phyloP scores from a whole-genome alignment of 331 rosid species.

The Stylosanthes scabra region DNA sequence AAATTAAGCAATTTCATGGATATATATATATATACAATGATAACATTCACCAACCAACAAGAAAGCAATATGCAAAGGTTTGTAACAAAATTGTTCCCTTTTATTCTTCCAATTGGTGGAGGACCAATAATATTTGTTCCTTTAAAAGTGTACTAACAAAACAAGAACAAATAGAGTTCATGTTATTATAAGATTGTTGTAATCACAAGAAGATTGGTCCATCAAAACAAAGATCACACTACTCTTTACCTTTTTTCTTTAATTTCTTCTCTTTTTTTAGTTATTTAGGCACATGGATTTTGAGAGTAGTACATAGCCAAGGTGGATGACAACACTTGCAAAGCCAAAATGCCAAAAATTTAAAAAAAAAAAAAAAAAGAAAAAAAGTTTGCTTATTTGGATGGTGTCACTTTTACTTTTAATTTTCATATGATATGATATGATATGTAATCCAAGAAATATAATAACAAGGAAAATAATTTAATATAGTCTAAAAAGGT shows the following conservation, averaged over 20 bases:
- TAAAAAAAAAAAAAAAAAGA: no score
- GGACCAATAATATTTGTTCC: conserved; percentile 27
- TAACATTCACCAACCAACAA: not conserved
- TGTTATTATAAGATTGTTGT: conserved; percentile 46
- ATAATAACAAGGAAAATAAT: not conserved
- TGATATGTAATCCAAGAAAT: conserved; percentile 3
- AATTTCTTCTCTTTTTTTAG: not conserved
- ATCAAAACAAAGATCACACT: conserved; percentile 18
- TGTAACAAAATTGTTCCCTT: conserved; percentile 29
- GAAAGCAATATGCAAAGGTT: conserved; percentile 27
- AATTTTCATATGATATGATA: not conserved
- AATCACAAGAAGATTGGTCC: conserved; percentile 37
- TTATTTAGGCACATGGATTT: not conserved
- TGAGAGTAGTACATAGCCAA: not conserved
- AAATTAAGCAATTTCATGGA: not conserved
- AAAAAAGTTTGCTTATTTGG: conserved; percentile 11
- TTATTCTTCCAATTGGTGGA: not conserved
- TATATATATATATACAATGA: conserved; percentile 31
- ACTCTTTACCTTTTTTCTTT: not conserved
- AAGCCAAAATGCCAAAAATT: conserved; percentile 5
- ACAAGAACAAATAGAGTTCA: conserved; percentile 19
- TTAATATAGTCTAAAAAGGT: not conserved
- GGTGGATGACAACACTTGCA: not conserved
- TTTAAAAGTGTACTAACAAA: conserved; percentile 40
- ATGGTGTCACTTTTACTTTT: conserved; percentile 3